These are phyloP conservation scores for Sporisorium reilianum DNA, from an alignment of 1,284 basidiomycete species.

Conservation along the genomic window DNA sequence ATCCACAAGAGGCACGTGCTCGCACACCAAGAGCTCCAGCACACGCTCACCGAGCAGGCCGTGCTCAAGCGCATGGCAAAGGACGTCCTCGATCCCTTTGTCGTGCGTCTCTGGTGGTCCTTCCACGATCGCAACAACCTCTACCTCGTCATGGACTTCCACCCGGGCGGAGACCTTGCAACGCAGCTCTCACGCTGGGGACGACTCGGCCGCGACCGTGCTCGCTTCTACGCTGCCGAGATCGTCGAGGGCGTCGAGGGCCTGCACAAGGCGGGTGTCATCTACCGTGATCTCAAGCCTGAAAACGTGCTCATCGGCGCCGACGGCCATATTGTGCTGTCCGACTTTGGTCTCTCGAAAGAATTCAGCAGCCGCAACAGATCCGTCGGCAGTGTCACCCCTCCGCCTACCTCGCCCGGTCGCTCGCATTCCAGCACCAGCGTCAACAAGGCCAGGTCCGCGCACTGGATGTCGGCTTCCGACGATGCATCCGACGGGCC, in stretches of 20 bases:
- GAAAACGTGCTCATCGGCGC: constrained; percentile 99
- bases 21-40: constrained; percentile 68
- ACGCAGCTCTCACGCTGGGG: constrained; percentile 81
- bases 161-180: constrained; percentile 99
- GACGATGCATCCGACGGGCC: constrained; percentile 42
- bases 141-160: constrained; percentile 76
- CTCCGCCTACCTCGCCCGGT: constrained; percentile 75
- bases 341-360: constrained; percentile 97
- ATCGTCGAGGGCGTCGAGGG: constrained; percentile 98
- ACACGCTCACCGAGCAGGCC: constrained; percentile 67
- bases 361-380: constrained; percentile 78
- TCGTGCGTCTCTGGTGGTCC: constrained; percentile 69
- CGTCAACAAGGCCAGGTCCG: constrained; percentile 82
- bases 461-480: constrained; percentile 89
- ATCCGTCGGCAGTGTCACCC: constrained; percentile 79
- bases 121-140: constrained; percentile 68
- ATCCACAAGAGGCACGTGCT: constrained; percentile 68
- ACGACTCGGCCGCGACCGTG: constrained; percentile 91
- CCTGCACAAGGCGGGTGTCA: constrained; percentile 98
- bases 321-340: constrained; percentile 98
- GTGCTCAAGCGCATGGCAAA: constrained; percentile 78
- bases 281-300: constrained; percentile 98
- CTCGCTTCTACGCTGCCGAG: constrained; percentile 98
- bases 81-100: constrained; percentile 67
- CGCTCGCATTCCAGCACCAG: constrained; percentile 56